Base-by-base conservation (phyloP, 495 filamentous ascomycete genomes). In the Trichoderma gamsii region DNA sequence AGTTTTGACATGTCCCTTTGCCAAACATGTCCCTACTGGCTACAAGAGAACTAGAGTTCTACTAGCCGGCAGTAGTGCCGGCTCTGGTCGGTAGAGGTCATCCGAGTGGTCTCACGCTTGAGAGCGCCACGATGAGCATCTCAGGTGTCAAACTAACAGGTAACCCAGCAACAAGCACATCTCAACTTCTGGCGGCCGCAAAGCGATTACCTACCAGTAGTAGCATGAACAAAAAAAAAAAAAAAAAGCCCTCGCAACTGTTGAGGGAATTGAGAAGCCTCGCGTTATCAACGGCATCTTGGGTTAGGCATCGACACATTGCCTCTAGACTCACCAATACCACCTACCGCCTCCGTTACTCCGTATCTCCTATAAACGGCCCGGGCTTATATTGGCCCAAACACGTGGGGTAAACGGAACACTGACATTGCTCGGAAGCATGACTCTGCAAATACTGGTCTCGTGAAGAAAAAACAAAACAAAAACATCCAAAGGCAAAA, bases 251-350 rank as follows among this genome's bases (percentile, higher is more conserved):
- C 56, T 61, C 56, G 27, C 6, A 13, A 25, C 18, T 49, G 44
- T 38, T 49, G 18, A 56, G 16, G 27, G 27, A 61, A 32, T 61
- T 32, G 56, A 25, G 15, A 38, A 38, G 3, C 7, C 35, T 38
- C 35, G 8, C 7, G 35, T 38, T 38, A 38, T 38, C 35, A 38
- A 7, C 5, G 35, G 35, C 5, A 38, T 6, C 11, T 29, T 32
- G 8, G n/a, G 56, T 61, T 61, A 32, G 56, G 56, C 56, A 61
- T 32, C 25, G 23, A 61, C 56, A 61, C 56, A 61, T 61, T 56
- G 21, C 51, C 51, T 21, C 2, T 38, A 38, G 35, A 38, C 35
- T 56, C 51, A 21, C 51, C 51, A 25, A n/a, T 56, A 21, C 21
- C 21, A 23, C 51, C 18, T 56, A 11, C 21, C 16, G n/a, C 51